Evolutionary conservation across 495 filamentous ascomycete genomes (phyloP), one percentile per base, ranked within the genome.

Genomic region (Lineolata rhizophorae): DNA sequence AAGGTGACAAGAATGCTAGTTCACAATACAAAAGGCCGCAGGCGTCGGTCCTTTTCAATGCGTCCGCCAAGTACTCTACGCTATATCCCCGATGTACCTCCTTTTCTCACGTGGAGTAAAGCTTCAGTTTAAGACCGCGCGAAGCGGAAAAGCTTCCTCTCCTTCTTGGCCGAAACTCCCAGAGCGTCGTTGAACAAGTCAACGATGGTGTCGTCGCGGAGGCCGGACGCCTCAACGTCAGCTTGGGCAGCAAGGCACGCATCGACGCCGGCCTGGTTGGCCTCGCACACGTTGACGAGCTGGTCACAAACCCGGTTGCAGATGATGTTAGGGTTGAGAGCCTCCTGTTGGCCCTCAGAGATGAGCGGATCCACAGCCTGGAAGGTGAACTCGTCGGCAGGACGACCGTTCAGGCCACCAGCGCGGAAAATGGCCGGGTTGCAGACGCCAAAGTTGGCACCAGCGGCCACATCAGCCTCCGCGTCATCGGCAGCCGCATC

Each of bases 281-380:
- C 58, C 29, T 48, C 49, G 38, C 54, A 57, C 13, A 53, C 49
- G 34, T 47, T 67, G 32, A 22, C 37, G 19, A 70, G 43, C 32
- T 54, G 40, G 39, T 67, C 64, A 41, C 62, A 64, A 2, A 69
- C 59, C 34, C 64, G 60, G 57, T 70, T 71, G 52, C 66, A 66
- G 56, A 72, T 73, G 57, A 72, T 73, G 51, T 60, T 60, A 35
- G 62, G 62, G 54, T 67, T 66, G 22, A 68, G 52, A 3, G 62
- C 62, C 38, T 65, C 54, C 13, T 57, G 39, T 49, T 66, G 60
- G 26, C 60, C 59, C 40, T 56, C 48, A 35, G 50, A 49, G 29
- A 59, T 56, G 28, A 57, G 40, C 9, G 53, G 40, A 43, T 65
- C 62, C 29, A 48, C 48, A 32, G 63, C 47, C 37, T 60, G 56